Evolutionary conservation across 2,329 filamentous ascomycete species (phyloP), one percentile per base, ranked within the genome.

Genomic region (Aspergillus bombycis): DNA sequence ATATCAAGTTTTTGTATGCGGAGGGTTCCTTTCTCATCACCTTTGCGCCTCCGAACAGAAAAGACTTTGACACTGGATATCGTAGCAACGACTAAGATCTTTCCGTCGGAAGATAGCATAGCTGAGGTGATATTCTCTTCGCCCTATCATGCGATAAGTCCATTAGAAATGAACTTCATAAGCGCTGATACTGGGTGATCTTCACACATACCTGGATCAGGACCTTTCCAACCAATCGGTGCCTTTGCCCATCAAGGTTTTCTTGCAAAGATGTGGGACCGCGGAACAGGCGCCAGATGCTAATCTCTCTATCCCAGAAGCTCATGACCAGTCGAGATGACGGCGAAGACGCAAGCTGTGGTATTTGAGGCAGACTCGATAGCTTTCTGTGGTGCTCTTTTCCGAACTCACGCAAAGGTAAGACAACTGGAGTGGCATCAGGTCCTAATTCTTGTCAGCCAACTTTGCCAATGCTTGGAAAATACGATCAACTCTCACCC

Each of bases 261-360:
- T 85, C 81, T 21, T 77, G 71, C 53, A 72, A 62, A 36, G 85
- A 75, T 84, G 87, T 65, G 83, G 75, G 64, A 71, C 74, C 70
- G 75, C 79, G 69, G 38, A 76, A 74, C 26, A 91, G 79, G 46
- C 83, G 86, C 93, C 94, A 99, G 65, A 99, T 86, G 69, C 91
- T 89, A 56, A 98, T 84, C 75, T 96, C 91, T 61, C 91, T 86
- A 68, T 94, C 92, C 93, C 94, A 98, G 91, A 93, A 98, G 76
- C 92, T 92, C 72, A 95, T 87, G 30, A 99, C 81, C 26, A 97
- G 81, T 56, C 95, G 87, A 50, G 89, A 89, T 48, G 86, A 86
- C 1, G 89, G 83, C 4, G 94, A 91, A 68, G 92, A 94, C 41
- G 87, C 82, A 9, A 97, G 77, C 3, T 91, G 89, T 1, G 91